Base-by-base conservation (phyloP, 371 early-diverging fungal species). In the Mucor racemosus region DNA sequence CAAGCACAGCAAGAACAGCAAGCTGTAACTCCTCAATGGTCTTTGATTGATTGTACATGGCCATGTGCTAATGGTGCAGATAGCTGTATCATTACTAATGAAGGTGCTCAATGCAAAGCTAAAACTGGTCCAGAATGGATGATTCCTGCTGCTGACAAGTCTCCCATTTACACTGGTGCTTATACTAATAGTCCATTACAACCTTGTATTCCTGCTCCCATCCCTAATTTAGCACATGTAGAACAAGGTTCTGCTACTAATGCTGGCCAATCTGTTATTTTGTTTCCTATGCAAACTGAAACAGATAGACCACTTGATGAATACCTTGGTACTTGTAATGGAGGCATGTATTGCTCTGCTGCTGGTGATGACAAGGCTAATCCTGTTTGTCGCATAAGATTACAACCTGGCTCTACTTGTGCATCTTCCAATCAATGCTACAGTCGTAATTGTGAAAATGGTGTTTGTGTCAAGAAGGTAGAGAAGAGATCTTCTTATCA, bases 261-360 rank as follows among this genome's bases (percentile, higher is more conserved):
- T 7, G 17, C 33, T 21, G 50, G 50, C 8, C 62, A 62, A 48
- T 35, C 48, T 7, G 39, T 62, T 4, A 48, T 62, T 19, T n/a
- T 46, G 8, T 62, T 42, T 17, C 62, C 62, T 4, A 62, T 62
- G 21, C 19, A 46, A 48, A 3, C 35, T 14, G 48, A 35, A 7
- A 15, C 19, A 8, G 19, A 19, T 48, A 50, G 48, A 26, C 7
- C 62, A 10, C 15, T 62, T 3, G 62, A 62, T 36, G 19, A 50
- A 19, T 62, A 62, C 7, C 50, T 62, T 21, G 62, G 62, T n/a
- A 36, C 42, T 36, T 62, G 62, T 21, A 14, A 48, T 15, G 48
- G 21, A 13, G 62, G 62, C 11, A 46, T 62, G 62, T 62, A 44
- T 48, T 62, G 62, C 44, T 62, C 62, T 13, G n/a, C 62, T 19